A percentile compares a stretch with the other conserved stretches of the same genome.
phyloP scores from a whole-genome alignment of 2,329 filamentous ascomycete genomes.

The Pseudocercospora eumusae region DNA sequence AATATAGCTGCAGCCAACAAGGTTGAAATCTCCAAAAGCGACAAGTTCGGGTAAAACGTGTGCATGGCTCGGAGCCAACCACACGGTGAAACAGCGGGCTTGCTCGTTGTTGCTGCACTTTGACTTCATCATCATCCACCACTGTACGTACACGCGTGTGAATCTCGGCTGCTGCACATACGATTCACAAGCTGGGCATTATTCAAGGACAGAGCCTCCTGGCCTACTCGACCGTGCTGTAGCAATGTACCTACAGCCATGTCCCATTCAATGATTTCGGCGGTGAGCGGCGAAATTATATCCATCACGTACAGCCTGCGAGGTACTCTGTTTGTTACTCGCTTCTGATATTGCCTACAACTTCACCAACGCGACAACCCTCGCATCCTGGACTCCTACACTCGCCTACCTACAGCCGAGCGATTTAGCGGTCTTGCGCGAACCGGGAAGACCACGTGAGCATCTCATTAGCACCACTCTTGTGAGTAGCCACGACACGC shows the following conservation, averaged over 20 bases:
- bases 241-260: neutral
- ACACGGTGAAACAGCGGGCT: conserved; percentile 20
- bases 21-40: conserved; percentile 13
- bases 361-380: neutral
- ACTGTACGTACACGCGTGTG: conserved; percentile 16
- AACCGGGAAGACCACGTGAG: conserved; percentile 5
- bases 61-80: conserved; percentile 19
- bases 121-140: conserved; percentile 12
- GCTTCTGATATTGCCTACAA: conserved; percentile 2
- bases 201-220: neutral
- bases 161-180: conserved; percentile 15
- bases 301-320: conserved; percentile 10
- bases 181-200: neutral
- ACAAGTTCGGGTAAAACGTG: conserved; percentile 16
- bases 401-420: conserved; percentile 15
- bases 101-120: conserved; percentile 14
- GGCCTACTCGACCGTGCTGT: neutral
- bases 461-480: neutral
- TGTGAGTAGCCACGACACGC: conserved; percentile 1
- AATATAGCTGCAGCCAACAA: conserved; percentile 14
- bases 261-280: neutral
- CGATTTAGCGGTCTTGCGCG: neutral
- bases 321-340: conserved; percentile 9
- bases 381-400: conserved; percentile 1
- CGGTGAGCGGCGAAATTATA: neutral